Conservation (phyloP, 257 asterid species). For the Mitragyna speciosa region DNA sequence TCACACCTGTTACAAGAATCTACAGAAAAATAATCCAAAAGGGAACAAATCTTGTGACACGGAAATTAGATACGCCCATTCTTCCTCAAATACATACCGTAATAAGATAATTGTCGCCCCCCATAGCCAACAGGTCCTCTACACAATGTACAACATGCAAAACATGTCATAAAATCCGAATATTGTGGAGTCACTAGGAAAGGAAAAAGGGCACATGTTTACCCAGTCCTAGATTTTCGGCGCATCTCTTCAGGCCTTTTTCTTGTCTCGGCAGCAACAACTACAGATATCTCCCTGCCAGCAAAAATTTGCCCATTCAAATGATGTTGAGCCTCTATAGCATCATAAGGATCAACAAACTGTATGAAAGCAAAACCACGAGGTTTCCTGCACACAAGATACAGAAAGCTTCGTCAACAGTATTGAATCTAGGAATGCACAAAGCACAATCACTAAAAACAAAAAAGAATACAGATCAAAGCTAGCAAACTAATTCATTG, state of each 20-base stretch:
- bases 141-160: conserved; percentile 1
- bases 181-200: neutral
- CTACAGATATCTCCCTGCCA: conserved; percentile 39
- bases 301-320: conserved; percentile 36
- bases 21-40: neutral
- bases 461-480: neutral
- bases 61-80: neutral
- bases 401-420: neutral
- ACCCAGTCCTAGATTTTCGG: conserved; percentile 25
- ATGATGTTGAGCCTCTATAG: conserved; percentile 38
- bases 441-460: neutral
- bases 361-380: conserved; percentile 41
- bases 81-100: conserved; percentile 21
- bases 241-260: conserved; percentile 42
- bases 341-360: conserved; percentile 37
- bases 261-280: conserved; percentile 36
- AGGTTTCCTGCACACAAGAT: conserved; percentile 26
- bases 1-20: neutral
- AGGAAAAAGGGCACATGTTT: neutral
- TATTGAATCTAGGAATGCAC: neutral
- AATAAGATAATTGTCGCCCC: conserved; percentile 26
- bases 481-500: conserved; percentile 4
- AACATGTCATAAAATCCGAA: conserved; percentile 3
- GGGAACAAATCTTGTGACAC: neutral
- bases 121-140: conserved; percentile 33